Evolutionary conservation across 73 alveolate species (phyloP).

Genomic region (Tetrahymena thermophila): DNA sequence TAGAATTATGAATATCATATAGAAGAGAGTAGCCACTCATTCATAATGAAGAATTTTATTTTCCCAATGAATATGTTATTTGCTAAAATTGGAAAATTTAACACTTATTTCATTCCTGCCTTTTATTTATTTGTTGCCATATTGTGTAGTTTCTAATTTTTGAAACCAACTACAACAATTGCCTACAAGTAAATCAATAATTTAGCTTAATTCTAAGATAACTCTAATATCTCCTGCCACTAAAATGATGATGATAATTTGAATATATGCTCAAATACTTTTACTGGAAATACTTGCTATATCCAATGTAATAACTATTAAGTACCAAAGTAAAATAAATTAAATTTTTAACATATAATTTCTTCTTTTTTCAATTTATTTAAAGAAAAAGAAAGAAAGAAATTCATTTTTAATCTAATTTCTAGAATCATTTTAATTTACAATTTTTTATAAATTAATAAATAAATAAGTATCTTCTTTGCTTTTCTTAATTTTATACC

Average conservation of each 20-base stretch:
- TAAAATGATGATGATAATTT: background rate
- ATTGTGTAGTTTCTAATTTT: background rate
- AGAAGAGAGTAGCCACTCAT: slow-evolving; percentile 8
- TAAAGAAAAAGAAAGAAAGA: too few relatives aligned
- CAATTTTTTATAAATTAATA: background rate
- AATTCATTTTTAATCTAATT: too few relatives aligned
- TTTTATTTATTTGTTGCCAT: background rate
- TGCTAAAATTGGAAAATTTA: background rate
- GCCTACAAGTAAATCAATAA: background rate
- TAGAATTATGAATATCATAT: slow-evolving; percentile 5
- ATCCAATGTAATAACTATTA: background rate
- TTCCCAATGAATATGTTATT: background rate
- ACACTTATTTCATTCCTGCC: background rate
- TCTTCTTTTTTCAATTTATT: background rate
- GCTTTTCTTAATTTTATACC: background rate
- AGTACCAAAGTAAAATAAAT: background rate
- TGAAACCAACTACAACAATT: background rate
- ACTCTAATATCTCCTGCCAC: background rate
- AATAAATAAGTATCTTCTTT: background rate
- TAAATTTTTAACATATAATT: background rate
- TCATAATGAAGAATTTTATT: background rate
- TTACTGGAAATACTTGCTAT: background rate
- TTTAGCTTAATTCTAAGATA: background rate
- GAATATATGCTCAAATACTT: background rate
- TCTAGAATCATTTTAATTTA: background rate